Evolutionary conservation across 2,329 filamentous ascomycete genomes (phyloP).

Genomic region (Aspergillus neoniger): DNA sequence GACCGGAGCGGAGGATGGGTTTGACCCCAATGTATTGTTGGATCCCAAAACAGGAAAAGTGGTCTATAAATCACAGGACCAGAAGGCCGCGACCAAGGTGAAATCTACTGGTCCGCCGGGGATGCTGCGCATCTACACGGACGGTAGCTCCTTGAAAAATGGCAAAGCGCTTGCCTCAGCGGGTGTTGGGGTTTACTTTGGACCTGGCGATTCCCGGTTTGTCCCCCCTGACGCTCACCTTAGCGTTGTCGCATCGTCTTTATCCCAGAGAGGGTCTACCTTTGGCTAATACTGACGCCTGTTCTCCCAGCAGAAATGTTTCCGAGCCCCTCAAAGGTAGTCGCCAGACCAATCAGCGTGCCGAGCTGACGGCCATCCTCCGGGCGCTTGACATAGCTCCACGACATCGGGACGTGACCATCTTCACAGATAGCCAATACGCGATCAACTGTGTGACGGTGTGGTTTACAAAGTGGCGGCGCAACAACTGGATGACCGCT

Average conservation of each 20-base stretch:
- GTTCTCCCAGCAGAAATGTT: conserved; percentile 58
- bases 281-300: conserved; percentile 23
- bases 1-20: conserved; percentile 60
- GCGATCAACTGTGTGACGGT: conserved; percentile 83
- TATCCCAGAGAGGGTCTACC: neutral
- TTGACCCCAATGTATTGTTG: conserved; percentile 60
- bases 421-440: conserved; percentile 88
- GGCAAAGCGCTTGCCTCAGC: conserved; percentile 57
- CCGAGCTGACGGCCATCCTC: conserved; percentile 86
- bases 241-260: neutral
- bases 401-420: conserved; percentile 67
- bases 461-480: conserved; percentile 79
- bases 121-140: conserved; percentile 63
- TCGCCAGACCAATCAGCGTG: conserved; percentile 89
- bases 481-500: conserved; percentile 75
- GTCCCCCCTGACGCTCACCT: conserved; percentile 20
- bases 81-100: conserved; percentile 51
- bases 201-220: conserved; percentile 58
- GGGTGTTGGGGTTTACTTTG: conserved; percentile 67
- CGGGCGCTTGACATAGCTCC: conserved; percentile 78
- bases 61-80: conserved; percentile 57
- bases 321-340: conserved; percentile 74
- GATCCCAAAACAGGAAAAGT: conserved; percentile 57
- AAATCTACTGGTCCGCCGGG: conserved; percentile 47
- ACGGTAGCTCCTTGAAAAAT: conserved; percentile 63